These are phyloP conservation scores for Leishmania gerbilli DNA, from an alignment of 208 protist genomes.

Conservation along the genomic window DNA sequence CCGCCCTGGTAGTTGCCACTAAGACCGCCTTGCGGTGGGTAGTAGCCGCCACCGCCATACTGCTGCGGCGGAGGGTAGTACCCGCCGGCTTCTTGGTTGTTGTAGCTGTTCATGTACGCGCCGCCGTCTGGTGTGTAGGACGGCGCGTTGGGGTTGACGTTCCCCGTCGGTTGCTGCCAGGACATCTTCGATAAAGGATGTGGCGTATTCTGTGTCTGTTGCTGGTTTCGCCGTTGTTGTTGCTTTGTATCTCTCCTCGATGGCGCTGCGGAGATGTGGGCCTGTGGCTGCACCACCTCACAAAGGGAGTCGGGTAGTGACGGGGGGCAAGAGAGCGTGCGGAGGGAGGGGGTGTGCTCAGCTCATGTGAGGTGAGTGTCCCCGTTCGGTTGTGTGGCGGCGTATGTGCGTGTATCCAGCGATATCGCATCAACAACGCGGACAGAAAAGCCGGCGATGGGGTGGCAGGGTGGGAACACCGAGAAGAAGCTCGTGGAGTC, in stretches of 20 bases:
- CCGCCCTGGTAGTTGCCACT: slow-evolving; percentile 15
- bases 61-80: slow-evolving; percentile 32
- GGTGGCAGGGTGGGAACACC: not conserved
- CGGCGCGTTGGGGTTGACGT: slow-evolving; percentile 53
- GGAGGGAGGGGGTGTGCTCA: not conserved
- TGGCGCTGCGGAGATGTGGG: not conserved
- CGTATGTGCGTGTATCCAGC: not conserved
- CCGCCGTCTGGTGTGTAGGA: slow-evolving; percentile 21
- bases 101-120: slow-evolving; percentile 6
- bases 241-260: not conserved
- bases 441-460: not conserved
- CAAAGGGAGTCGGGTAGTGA: not conserved
- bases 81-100: slow-evolving; percentile 25
- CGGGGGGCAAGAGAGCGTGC: not conserved
- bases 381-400: not conserved
- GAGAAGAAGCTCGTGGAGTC: not conserved
- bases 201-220: not conserved
- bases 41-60: slow-evolving; percentile 40
- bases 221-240: not conserved
- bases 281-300: not conserved
- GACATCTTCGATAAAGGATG: slow-evolving; percentile 39
- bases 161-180: slow-evolving; percentile 71
- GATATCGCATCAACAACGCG: not conserved
- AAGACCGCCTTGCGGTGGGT: slow-evolving; percentile 2
- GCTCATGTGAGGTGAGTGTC: not conserved